Conservation (phyloP, 495 filamentous ascomycete genomes). For the Trichoderma virens region DNA sequence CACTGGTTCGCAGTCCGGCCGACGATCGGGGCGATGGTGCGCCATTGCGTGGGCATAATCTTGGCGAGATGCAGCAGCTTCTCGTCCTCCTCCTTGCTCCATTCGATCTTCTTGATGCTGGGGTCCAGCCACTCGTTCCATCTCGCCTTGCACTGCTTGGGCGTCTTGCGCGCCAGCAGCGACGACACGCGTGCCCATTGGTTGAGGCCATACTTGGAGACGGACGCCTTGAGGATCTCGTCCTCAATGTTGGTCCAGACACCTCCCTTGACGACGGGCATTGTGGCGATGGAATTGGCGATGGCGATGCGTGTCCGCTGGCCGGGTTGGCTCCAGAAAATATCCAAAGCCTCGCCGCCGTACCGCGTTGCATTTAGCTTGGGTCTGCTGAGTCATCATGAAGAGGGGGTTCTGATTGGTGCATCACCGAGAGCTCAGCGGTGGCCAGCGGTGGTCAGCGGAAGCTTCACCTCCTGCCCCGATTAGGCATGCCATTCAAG, state of each 20-base stretch:
- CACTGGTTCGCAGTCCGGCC: conserved; percentile 95
- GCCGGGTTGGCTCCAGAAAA: background rate
- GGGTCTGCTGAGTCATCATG: background rate
- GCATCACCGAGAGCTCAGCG: background rate
- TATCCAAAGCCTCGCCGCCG: background rate
- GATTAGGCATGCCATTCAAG: background rate
- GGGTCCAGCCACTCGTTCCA: conserved; percentile 99
- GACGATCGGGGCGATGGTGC: conserved; percentile 94
- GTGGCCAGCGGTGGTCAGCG: background rate
- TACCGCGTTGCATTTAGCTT: background rate
- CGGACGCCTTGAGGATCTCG: conserved; percentile 93
- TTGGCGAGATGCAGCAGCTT: conserved; percentile 93
- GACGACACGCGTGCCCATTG: conserved; percentile 99
- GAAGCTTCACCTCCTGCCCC: background rate
- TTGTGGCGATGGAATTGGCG: conserved; percentile 32
- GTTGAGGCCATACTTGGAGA: conserved; percentile 95
- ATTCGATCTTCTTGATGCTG: conserved; percentile 95
- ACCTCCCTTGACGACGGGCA: conserved; percentile 97
- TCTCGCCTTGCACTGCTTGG: conserved; percentile 97
- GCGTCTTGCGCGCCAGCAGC: conserved; percentile 91
- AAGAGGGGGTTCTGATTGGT: background rate
- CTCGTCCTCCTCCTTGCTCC: conserved; percentile 98
- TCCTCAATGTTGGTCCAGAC: conserved; percentile 80
- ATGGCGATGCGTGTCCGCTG: background rate
- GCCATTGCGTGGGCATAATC: conserved; percentile 98